Conservation (phyloP, 441 rosid genomes). For the Theobroma grandiflorum region DNA sequence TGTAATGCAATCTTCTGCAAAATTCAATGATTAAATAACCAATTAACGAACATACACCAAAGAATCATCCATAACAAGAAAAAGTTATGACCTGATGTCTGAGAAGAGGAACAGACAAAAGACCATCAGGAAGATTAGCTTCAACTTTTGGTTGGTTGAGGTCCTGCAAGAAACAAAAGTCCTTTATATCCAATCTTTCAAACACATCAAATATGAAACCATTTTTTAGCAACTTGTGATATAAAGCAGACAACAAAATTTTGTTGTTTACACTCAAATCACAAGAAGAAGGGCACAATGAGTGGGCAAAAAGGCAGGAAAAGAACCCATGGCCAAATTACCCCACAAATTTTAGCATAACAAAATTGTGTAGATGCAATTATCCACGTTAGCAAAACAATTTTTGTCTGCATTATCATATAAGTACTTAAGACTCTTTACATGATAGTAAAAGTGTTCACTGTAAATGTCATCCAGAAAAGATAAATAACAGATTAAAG, state of each 20-base stretch:
- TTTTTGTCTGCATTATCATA: not conserved
- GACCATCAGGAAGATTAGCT: constrained; percentile 67
- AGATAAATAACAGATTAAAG: constrained; percentile 7
- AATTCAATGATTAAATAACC: constrained; percentile 34
- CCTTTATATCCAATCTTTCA: constrained; percentile 22
- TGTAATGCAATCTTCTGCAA: constrained; percentile 95
- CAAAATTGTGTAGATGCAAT: not conserved
- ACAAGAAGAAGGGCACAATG: not conserved
- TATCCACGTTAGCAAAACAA: not conserved
- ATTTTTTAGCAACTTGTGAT: constrained; percentile 17
- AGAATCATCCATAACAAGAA: constrained; percentile 22
- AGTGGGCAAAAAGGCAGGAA: not conserved
- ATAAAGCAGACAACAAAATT: not conserved
- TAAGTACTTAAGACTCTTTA: not conserved
- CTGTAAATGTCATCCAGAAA: constrained; percentile 6
- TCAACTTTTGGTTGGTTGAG: constrained; percentile 87
- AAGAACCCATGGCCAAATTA: not conserved
- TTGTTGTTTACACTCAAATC: constrained; percentile 7
- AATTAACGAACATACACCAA: constrained; percentile 21
- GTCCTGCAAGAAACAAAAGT: constrained; percentile 60
- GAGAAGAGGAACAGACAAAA: constrained; percentile 81
- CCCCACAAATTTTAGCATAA: constrained; percentile 13
- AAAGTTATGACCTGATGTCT: constrained; percentile 84
- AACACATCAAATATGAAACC: constrained; percentile 27
- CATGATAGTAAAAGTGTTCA: constrained; percentile 7